phyloP scores from a whole-genome alignment of 495 filamentous ascomycete genomes.

The Durotheca rogersii region DNA sequence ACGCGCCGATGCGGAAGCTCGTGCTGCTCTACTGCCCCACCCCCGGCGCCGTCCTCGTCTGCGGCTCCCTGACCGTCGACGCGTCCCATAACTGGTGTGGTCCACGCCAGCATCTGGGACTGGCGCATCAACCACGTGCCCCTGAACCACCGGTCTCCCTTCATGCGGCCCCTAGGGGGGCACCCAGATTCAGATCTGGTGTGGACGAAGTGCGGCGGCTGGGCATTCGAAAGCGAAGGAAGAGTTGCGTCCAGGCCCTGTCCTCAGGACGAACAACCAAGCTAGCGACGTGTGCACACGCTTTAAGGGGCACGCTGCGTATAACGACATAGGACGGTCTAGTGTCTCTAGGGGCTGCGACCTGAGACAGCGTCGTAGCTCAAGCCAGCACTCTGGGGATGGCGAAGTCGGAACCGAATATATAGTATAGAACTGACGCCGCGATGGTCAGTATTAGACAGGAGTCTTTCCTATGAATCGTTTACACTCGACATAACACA shows the following conservation, averaged over 20 bases:
- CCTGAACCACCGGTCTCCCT: slow-evolving; percentile 30
- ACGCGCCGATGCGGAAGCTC: slow-evolving; percentile 58
- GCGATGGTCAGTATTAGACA: background rate
- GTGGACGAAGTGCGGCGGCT: slow-evolving; percentile 26
- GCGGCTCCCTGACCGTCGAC: slow-evolving; percentile 53
- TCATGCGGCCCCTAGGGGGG: slow-evolving; percentile 6
- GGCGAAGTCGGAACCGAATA: background rate
- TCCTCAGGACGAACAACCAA: slow-evolving; percentile 5
- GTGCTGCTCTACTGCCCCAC: slow-evolving; percentile 49
- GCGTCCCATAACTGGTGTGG: slow-evolving; percentile 51
- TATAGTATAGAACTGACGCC: slow-evolving; percentile 5
- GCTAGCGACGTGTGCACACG: background rate
- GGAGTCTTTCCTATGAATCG: too few relatives aligned
- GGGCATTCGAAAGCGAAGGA: slow-evolving; percentile 14
- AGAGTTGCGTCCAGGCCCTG: slow-evolving; percentile 11
- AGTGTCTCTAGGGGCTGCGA: background rate
- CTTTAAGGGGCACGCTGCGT: background rate
- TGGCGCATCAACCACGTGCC: slow-evolving; percentile 48
- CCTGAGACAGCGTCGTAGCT: background rate
- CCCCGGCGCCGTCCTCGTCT: slow-evolving; percentile 50
- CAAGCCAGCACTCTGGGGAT: background rate
- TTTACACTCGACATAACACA: too few relatives aligned
- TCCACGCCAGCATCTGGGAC: slow-evolving; percentile 46
- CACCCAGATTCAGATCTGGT: slow-evolving; percentile 16
- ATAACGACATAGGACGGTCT: background rate